A percentile compares a stretch with the other conserved stretches of the same genome.
Evolutionary conservation across 176 grass and related monocot species (phyloP).

Genomic region (Oryza glaberrima): DNA sequence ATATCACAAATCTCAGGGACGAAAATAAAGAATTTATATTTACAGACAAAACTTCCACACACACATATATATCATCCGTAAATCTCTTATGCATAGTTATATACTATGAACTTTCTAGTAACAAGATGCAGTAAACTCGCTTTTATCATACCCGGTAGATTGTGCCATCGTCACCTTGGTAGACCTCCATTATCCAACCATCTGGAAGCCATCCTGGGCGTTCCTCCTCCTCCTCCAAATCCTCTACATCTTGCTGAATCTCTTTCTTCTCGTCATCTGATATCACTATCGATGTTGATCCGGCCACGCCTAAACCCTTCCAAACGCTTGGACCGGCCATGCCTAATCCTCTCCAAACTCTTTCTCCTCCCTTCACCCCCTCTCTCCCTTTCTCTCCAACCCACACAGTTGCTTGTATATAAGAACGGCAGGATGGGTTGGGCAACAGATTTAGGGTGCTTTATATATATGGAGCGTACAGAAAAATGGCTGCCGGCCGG

Average conservation of each 20-base stretch:
- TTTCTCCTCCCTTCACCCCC: neutral
- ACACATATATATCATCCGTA: neutral
- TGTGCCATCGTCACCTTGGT: constrained; percentile 10
- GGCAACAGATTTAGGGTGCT: neutral
- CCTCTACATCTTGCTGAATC: neutral
- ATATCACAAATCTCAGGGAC: neutral
- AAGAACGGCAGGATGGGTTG: neutral
- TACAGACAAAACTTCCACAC: neutral
- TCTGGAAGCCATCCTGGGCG: constrained; percentile 59
- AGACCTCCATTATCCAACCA: constrained; percentile 56
- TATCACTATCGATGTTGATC: neutral
- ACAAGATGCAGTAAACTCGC: no score
- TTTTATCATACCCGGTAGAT: constrained; percentile 35
- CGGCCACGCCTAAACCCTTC: neutral
- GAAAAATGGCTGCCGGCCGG: neutral
- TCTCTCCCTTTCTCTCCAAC: neutral
- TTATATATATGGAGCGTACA: neutral
- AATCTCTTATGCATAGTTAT: neutral
- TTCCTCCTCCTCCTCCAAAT: neutral
- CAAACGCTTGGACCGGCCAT: no score
- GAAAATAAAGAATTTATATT: neutral
- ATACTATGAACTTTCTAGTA: no score
- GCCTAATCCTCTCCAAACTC: neutral
- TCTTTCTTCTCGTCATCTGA: neutral
- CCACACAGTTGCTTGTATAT: neutral